phyloP scores from a whole-genome alignment of 176 grass and related monocot genomes.

The Phoenix dactylifera region DNA sequence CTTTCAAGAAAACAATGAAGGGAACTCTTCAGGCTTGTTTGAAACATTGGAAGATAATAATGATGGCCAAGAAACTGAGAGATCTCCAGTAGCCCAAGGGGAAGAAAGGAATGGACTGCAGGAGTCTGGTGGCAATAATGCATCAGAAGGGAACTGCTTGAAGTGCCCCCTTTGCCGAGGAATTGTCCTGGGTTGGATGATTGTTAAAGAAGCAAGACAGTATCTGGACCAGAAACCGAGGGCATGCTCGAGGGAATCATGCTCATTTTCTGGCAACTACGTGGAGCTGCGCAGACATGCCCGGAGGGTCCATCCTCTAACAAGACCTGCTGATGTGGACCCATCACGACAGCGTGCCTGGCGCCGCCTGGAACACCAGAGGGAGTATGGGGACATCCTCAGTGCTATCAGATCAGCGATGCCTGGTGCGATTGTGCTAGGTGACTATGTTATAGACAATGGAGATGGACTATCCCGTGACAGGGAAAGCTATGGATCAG shows the following conservation, averaged over 20 bases:
- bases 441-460: constrained; percentile 80
- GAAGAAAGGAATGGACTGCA: constrained; percentile 26
- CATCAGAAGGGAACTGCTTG: constrained; percentile 31
- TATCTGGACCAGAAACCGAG: constrained; percentile 71
- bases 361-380: constrained; percentile 69
- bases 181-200: constrained; percentile 59
- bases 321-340: constrained; percentile 53
- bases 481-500: constrained; percentile 23
- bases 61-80: constrained; percentile 39
- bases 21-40: constrained; percentile 3
- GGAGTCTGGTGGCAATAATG: constrained; percentile 32
- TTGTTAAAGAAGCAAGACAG: constrained; percentile 63
- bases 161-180: constrained; percentile 93
- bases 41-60: constrained; percentile 4
- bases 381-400: constrained; percentile 81
- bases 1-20: constrained; percentile 5
- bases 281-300: constrained; percentile 73
- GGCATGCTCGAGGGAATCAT: constrained; percentile 61
- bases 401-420: constrained; percentile 86
- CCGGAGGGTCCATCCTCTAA: constrained; percentile 47
- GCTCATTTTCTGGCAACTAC: constrained; percentile 73
- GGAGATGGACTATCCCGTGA: constrained; percentile 35
- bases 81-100: constrained; percentile 20
- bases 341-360: constrained; percentile 63
- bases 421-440: constrained; percentile 79